Percentiles rank a stretch among this genome's conserved stretches.
These are phyloP conservation scores for Acorus calamus DNA, from an alignment of 106 monocot genomes.

Conservation along the genomic window DNA sequence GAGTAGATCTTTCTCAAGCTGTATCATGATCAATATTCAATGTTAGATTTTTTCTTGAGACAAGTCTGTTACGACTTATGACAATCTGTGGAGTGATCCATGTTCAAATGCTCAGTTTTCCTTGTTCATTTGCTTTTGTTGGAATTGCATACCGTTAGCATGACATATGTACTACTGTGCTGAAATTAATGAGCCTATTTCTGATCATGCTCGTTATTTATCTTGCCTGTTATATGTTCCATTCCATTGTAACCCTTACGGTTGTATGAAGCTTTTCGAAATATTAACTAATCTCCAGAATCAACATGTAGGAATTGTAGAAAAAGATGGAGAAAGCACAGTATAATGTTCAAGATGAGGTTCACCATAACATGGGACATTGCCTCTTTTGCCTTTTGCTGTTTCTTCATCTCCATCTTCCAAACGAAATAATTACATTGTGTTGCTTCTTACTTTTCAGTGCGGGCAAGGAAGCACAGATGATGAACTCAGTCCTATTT, in stretches of 20 bases:
- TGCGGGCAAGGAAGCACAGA: slow-evolving; percentile 91
- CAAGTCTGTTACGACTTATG: too few relatives aligned
- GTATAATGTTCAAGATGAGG: slow-evolving; percentile 58
- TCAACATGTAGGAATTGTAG: slow-evolving; percentile 58
- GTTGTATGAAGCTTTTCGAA: slow-evolving; percentile 7
- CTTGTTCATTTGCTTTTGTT: too few relatives aligned
- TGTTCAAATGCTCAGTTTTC: too few relatives aligned
- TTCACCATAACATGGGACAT: slow-evolving; percentile 37
- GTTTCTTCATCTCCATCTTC: slow-evolving; percentile 6
- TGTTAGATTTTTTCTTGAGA: too few relatives aligned
- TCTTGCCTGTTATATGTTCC: background rate
- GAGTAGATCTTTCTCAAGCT: too few relatives aligned
- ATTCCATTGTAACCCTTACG: background rate
- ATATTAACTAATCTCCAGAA: slow-evolving; percentile 50
- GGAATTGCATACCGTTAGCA: too few relatives aligned
- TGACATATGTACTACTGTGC: too few relatives aligned
- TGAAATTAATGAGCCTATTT: background rate
- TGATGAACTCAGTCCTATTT: slow-evolving; percentile 80
- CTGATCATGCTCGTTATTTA: background rate
- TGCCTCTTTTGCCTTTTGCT: slow-evolving; percentile 16
- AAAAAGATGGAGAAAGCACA: slow-evolving; percentile 63
- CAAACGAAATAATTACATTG: slow-evolving; percentile 9
- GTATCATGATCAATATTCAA: too few relatives aligned
- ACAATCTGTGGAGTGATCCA: too few relatives aligned
- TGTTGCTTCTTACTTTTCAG: slow-evolving; percentile 31